Conservation (phyloP, 2,329 filamentous ascomycete genomes). For the Septoria linicola region DNA sequence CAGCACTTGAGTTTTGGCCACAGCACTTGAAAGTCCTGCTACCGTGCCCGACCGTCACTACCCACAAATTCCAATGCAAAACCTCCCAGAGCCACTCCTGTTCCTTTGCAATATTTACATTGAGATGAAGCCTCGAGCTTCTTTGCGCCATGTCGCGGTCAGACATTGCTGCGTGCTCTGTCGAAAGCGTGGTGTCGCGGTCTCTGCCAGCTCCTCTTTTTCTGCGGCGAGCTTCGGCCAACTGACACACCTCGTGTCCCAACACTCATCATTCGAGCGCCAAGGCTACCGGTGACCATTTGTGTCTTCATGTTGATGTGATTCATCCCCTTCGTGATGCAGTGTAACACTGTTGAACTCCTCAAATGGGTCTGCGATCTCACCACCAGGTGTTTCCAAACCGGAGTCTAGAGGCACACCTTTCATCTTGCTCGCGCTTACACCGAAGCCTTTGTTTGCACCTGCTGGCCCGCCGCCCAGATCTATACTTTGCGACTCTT, state of each 20-base stretch:
- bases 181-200: neutral
- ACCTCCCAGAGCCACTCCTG: constrained; percentile 7
- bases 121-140: neutral
- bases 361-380: constrained; percentile 86
- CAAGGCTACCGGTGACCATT: constrained; percentile 29
- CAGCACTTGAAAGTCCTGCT: constrained; percentile 4
- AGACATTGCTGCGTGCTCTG: neutral
- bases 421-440: constrained; percentile 53
- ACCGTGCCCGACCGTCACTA: constrained; percentile 5
- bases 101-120: constrained; percentile 27
- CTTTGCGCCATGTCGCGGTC: neutral
- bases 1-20: constrained; percentile 7
- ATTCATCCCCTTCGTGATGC: constrained; percentile 85
- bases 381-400: constrained; percentile 77
- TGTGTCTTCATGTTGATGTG: constrained; percentile 15
- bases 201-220: too few relatives aligned
- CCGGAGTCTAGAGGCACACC: constrained; percentile 86
- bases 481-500: constrained; percentile 94
- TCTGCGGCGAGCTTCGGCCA: neutral
- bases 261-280: constrained; percentile 3
- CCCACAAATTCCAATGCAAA: constrained; percentile 3
- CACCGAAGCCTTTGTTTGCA: constrained; percentile 40
- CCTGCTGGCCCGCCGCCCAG: constrained; percentile 57
- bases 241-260: neutral
- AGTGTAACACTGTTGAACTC: constrained; percentile 98